Percentiles rank a stretch among this genome's conserved stretches.
Evolutionary conservation across 1,284 basidiomycete species (phyloP).

Genomic region (Sphaerobolus stellatus): DNA sequence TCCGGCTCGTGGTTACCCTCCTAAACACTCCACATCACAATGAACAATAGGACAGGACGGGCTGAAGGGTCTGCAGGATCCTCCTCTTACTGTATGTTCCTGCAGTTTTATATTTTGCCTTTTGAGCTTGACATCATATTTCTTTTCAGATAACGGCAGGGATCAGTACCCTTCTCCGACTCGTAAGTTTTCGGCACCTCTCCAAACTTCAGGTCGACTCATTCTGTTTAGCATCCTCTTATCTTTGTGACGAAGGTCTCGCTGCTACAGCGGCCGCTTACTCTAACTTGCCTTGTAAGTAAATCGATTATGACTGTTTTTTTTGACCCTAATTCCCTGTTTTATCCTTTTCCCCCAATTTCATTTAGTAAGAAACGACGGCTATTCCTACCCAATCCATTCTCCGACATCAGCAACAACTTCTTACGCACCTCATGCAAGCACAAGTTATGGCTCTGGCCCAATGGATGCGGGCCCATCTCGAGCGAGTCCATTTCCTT

Average conservation of each 20-base stretch:
- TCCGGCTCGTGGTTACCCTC: no score
- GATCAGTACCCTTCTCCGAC: neutral
- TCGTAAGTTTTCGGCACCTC: neutral
- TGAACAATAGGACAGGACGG: no score
- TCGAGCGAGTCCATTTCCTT: neutral
- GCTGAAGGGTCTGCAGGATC: no score
- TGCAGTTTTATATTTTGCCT: neutral
- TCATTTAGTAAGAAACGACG: neutral
- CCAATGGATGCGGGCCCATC: neutral
- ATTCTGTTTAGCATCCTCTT: neutral
- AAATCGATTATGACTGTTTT: neutral
- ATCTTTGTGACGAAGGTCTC: neutral
- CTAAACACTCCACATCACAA: no score
- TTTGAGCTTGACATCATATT: neutral
- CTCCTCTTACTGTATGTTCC: neutral
- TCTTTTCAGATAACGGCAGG: neutral
- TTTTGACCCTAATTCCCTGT: neutral
- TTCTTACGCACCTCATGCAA: neutral
- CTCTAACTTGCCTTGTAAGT: neutral
- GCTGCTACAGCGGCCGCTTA: slow-evolving; percentile 1
- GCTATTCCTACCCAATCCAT: neutral
- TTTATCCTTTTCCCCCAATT: neutral
- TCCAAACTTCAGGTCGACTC: neutral
- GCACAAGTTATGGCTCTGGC: neutral
- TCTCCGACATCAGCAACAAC: no score